Conservation (phyloP, 768 basidiomycete genomes). For the Suillus plorans region DNA sequence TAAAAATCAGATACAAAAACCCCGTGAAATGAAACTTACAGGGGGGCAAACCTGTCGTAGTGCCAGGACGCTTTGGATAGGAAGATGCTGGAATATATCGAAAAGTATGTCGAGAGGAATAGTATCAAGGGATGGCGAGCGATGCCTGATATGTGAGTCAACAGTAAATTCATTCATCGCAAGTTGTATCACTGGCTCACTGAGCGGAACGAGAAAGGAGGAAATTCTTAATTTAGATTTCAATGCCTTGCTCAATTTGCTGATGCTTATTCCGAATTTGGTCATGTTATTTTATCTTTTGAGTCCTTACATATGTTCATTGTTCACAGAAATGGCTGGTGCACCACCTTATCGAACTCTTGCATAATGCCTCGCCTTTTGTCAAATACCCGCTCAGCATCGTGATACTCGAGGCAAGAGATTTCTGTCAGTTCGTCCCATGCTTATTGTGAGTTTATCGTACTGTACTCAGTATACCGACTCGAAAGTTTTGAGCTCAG, state of each 20-base stretch:
- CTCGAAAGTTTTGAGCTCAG: constrained; percentile 53
- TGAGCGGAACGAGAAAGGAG: no score
- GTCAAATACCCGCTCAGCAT: constrained; percentile 39
- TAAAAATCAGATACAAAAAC: background rate
- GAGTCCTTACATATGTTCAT: no score
- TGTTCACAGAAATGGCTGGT: no score
- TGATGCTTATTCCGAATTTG: no score
- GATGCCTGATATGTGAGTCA: constrained; percentile 8
- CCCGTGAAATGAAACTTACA: background rate
- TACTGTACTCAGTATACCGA: background rate
- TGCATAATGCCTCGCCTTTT: constrained; percentile 6
- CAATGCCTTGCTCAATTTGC: no score
- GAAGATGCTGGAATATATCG: constrained; percentile 41
- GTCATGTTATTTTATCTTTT: no score
- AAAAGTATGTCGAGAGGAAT: constrained; percentile 53
- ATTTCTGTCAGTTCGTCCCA: constrained; percentile 71
- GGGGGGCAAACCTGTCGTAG: constrained; percentile 44
- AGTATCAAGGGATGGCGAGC: constrained; percentile 8
- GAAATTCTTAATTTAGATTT: no score
- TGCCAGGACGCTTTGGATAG: constrained; percentile 40
- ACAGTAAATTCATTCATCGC: background rate
- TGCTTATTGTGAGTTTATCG: background rate
- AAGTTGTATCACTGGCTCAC: no score
- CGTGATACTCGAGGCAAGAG: constrained; percentile 81
- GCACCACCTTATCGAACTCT: constrained; percentile 39